phyloP scores from a whole-genome alignment of 305 asterid species.

The Rubia peregrina region DNA sequence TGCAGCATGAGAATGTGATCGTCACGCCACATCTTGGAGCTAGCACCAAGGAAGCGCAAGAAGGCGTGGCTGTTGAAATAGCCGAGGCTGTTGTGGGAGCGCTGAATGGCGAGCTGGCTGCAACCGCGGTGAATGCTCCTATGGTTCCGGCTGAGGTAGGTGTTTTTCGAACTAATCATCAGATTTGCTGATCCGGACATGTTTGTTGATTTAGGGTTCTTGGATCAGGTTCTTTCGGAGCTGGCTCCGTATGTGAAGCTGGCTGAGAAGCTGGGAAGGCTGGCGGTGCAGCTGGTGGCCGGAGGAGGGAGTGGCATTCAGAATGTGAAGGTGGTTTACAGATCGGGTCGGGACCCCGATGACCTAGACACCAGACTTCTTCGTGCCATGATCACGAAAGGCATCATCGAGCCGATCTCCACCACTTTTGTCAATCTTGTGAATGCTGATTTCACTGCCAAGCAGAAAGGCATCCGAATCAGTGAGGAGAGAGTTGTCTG shows the following conservation, averaged over 20 bases:
- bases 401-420: conserved; percentile 86
- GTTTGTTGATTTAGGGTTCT: neutral
- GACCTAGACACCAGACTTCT: conserved; percentile 88
- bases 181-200: neutral
- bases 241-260: conserved; percentile 74
- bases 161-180: neutral
- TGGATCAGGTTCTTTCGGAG: conserved; percentile 67
- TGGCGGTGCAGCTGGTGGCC: conserved; percentile 75
- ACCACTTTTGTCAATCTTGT: conserved; percentile 70
- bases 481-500: conserved; percentile 61
- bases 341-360: conserved; percentile 68
- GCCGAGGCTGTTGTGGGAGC: conserved; percentile 99
- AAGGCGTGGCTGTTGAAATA: conserved; percentile 95
- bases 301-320: conserved; percentile 94
- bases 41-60: conserved; percentile 99
- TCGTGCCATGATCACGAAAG: conserved; percentile 91
- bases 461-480: conserved; percentile 81
- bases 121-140: conserved; percentile 96
- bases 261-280: conserved; percentile 84
- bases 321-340: conserved; percentile 68
- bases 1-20: conserved; percentile 77
- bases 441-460: conserved; percentile 88
- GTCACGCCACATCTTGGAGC: conserved; percentile 99
- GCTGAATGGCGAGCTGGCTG: conserved; percentile 81
- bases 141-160: conserved; percentile 89